phyloP scores from a whole-genome alignment of 2,329 filamentous ascomycete genomes.

The Fusarium buxicola region DNA sequence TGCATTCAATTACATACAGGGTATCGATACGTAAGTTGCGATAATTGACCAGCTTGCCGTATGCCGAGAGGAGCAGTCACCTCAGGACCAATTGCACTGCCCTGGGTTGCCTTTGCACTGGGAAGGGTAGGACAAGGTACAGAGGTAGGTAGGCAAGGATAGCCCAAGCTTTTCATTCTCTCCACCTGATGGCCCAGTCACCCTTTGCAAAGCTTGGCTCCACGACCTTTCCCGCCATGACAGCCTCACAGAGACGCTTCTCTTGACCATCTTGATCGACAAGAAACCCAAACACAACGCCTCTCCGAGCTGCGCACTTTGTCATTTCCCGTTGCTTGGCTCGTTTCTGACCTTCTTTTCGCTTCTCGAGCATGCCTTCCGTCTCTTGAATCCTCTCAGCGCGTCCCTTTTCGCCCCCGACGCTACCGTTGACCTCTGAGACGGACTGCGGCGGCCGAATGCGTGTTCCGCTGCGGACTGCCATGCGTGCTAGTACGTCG shows the following conservation, averaged over 20 bases:
- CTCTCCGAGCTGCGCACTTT: constrained; percentile 70
- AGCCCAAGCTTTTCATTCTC: constrained; percentile 51
- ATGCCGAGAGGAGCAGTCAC: too few species aligned
- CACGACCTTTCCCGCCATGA: constrained; percentile 68
- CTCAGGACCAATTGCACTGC: too few species aligned
- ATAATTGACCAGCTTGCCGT: too few species aligned
- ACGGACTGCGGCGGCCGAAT: constrained; percentile 51
- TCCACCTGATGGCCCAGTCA: constrained; percentile 69
- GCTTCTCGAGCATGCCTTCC: constrained; percentile 61
- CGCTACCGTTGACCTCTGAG: constrained; percentile 66
- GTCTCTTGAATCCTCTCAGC: constrained; percentile 65
- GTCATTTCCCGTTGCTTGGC: constrained; percentile 67
- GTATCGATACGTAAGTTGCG: too few species aligned
- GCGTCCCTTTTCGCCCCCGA: constrained; percentile 66
- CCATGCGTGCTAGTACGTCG: constrained; percentile 49
- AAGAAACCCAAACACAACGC: constrained; percentile 65
- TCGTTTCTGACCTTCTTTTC: constrained; percentile 59
- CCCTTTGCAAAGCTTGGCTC: constrained; percentile 72
- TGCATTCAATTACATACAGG: too few species aligned
- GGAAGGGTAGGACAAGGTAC: too few species aligned
- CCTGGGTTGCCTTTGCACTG: too few species aligned
- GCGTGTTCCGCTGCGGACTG: constrained; percentile 53
- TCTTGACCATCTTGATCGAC: constrained; percentile 19
- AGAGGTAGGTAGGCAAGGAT: too few species aligned
- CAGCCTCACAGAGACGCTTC: constrained; percentile 64